phyloP scores from a whole-genome alignment of 2,329 filamentous ascomycete species.

The Nemania sp. region DNA sequence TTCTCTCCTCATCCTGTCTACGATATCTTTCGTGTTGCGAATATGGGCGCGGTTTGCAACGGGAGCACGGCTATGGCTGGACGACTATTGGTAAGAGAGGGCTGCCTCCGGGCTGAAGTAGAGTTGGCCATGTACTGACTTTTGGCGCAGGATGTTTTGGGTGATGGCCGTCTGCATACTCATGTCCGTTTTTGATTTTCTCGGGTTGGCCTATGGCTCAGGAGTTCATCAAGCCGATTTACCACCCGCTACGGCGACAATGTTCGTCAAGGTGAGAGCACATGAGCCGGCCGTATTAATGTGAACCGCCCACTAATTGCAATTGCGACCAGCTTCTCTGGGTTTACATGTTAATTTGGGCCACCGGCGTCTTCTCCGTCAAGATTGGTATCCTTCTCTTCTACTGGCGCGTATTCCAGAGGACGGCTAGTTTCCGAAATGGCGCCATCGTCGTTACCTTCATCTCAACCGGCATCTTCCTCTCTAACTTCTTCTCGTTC shows the following conservation, averaged over 20 bases:
- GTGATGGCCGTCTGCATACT: slow-evolving; percentile 35
- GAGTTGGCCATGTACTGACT: slow-evolving; percentile 4
- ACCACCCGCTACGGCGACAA: slow-evolving; percentile 22
- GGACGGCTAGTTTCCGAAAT: slow-evolving; percentile 28
- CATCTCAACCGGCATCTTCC: slow-evolving; percentile 31
- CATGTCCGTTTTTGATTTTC: slow-evolving; percentile 32
- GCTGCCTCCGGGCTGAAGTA: neutral
- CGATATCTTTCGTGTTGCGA: slow-evolving; percentile 34
- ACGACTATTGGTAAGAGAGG: slow-evolving; percentile 32
- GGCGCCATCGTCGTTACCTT: slow-evolving; percentile 30
- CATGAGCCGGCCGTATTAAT: neutral
- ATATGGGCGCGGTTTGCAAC: slow-evolving; percentile 33
- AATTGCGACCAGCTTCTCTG: slow-evolving; percentile 29
- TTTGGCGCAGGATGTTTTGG: slow-evolving; percentile 31
- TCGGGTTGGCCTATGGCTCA: slow-evolving; percentile 32
- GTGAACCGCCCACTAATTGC: neutral
- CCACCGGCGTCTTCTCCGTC: slow-evolving; percentile 33
- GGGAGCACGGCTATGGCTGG: slow-evolving; percentile 35
- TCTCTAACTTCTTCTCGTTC: slow-evolving; percentile 34
- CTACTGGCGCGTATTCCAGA: slow-evolving; percentile 37
- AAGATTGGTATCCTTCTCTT: slow-evolving; percentile 38
- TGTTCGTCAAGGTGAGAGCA: slow-evolving; percentile 32
- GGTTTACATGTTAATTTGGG: slow-evolving; percentile 37
- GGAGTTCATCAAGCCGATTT: slow-evolving; percentile 32
- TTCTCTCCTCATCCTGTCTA: slow-evolving; percentile 32